These are phyloP conservation scores for Aspergillus nanangensis DNA, from an alignment of 495 filamentous ascomycete species.

Conservation along the genomic window DNA sequence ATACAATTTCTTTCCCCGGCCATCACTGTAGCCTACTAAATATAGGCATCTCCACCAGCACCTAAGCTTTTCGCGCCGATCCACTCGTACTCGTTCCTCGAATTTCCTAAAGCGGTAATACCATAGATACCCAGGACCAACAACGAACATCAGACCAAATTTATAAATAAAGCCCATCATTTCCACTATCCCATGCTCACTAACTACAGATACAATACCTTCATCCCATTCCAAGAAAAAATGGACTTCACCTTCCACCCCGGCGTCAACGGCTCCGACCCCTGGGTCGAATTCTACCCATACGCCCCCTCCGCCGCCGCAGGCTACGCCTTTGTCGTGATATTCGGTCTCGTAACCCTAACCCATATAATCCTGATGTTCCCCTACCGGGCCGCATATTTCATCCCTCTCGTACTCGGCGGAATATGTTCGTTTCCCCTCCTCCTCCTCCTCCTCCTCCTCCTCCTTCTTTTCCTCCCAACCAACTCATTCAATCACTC, in stretches of 20 bases:
- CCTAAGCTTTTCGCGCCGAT: constrained; percentile 1
- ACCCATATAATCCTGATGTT: constrained; percentile 40
- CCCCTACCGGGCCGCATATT: constrained; percentile 45
- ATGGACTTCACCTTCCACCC: constrained; percentile 35
- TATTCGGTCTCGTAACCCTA: constrained; percentile 39
- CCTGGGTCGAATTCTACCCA: constrained; percentile 41
- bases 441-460: not conserved
- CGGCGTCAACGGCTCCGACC: constrained; percentile 26
- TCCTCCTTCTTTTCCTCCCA: too few relatives aligned
- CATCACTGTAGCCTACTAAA: too few relatives aligned
- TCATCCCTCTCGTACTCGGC: constrained; percentile 53
- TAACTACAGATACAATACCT: not conserved
- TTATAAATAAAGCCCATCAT: too few relatives aligned
- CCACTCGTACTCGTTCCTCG: constrained; percentile 31
- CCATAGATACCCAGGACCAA: too few relatives aligned
- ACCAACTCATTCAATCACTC: not conserved
- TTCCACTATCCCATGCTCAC: not conserved
- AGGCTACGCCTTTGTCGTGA: constrained; percentile 41
- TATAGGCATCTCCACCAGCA: not conserved
- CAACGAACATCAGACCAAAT: too few relatives aligned
- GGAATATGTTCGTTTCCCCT: constrained; percentile 45
- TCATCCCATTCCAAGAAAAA: not conserved
- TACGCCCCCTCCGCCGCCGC: constrained; percentile 45
- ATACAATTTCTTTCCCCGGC: too few relatives aligned
- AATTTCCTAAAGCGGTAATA: constrained; percentile 23